Percentiles rank a stretch among this genome's conserved stretches.
phyloP scores from a whole-genome alignment of 805 yeast species.

The Lipomyces spencermartinsiae region DNA sequence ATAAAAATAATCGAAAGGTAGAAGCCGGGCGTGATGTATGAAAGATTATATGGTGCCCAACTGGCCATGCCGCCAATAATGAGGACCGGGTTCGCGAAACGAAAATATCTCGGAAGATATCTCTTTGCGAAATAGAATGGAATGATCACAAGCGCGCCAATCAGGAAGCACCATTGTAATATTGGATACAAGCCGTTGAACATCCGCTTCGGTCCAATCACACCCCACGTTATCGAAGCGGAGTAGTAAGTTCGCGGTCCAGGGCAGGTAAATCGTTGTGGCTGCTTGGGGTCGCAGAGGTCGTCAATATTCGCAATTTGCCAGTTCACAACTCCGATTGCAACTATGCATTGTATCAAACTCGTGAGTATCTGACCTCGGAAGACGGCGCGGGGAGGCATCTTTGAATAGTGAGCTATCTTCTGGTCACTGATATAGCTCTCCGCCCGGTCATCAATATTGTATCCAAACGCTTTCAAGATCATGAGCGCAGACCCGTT shows the following conservation, averaged over 20 bases:
- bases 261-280: conserved; percentile 57
- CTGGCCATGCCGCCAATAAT: conserved; percentile 47
- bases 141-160: conserved; percentile 56
- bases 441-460: conserved; percentile 65
- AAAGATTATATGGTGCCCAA: conserved; percentile 46
- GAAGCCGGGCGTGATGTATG: conserved; percentile 38
- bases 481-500: conserved; percentile 66
- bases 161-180: conserved; percentile 63
- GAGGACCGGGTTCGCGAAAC: conserved; percentile 28
- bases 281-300: conserved; percentile 54
- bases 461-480: conserved; percentile 63
- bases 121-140: conserved; percentile 15
- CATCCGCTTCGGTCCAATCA: conserved; percentile 66
- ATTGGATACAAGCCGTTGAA: conserved; percentile 62
- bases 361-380: conserved; percentile 56
- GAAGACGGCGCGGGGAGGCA: conserved; percentile 68
- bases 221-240: conserved; percentile 69
- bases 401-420: conserved; percentile 66
- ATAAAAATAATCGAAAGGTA: conserved; percentile 59
- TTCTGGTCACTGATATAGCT: conserved; percentile 63
- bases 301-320: conserved; percentile 49
- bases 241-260: conserved; percentile 56
- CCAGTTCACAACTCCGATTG: conserved; percentile 53
- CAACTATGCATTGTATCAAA: conserved; percentile 53
- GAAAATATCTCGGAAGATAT: conserved; percentile 4